Percentiles rank a stretch among this genome's conserved stretches.
These are phyloP conservation scores for Hypoxylon sp. DNA, from an alignment of 2,329 filamentous ascomycete genomes.

Conservation along the genomic window DNA sequence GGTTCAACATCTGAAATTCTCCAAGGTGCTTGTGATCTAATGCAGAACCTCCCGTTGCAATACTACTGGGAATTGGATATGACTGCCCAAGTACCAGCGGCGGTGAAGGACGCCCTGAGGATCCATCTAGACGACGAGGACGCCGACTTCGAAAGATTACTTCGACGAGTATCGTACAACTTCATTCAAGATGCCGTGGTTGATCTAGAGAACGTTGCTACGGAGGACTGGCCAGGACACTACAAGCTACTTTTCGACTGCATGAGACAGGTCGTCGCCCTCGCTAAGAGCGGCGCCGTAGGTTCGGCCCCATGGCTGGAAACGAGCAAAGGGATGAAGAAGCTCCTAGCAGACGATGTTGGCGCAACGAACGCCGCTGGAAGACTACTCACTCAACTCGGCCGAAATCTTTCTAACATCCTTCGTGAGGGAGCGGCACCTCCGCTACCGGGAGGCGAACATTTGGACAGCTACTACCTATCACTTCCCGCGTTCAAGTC, in stretches of 20 bases:
- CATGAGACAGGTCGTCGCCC: constrained; percentile 6
- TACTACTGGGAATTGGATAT: constrained; percentile 20
- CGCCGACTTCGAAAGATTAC: constrained; percentile 1
- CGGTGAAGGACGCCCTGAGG: constrained; percentile 1
- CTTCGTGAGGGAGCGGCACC: constrained; percentile 42
- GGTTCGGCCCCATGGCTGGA: constrained; percentile 1
- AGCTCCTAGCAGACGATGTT: constrained; percentile 4
- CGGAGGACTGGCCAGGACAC: background rate
- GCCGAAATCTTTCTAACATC: constrained; percentile 41
- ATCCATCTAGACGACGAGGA: background rate
- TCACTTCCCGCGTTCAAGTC: constrained; percentile 40
- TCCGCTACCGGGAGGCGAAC: constrained; percentile 43
- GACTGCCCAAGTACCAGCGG: background rate
- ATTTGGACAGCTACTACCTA: constrained; percentile 45
- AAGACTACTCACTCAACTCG: constrained; percentile 18
- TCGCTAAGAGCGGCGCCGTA: background rate
- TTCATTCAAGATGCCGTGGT: constrained; percentile 14
- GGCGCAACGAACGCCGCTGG: background rate
- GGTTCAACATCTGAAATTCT: no score
- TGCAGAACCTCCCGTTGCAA: no score
- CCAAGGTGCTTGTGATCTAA: no score
- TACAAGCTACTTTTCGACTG: constrained; percentile 10
- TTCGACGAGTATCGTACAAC: constrained; percentile 1
- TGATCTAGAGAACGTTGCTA: background rate
- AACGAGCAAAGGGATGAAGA: background rate